Evolutionary conservation across 2,329 filamentous ascomycete genomes (phyloP).

Genomic region (Aureobasidium sp.): DNA sequence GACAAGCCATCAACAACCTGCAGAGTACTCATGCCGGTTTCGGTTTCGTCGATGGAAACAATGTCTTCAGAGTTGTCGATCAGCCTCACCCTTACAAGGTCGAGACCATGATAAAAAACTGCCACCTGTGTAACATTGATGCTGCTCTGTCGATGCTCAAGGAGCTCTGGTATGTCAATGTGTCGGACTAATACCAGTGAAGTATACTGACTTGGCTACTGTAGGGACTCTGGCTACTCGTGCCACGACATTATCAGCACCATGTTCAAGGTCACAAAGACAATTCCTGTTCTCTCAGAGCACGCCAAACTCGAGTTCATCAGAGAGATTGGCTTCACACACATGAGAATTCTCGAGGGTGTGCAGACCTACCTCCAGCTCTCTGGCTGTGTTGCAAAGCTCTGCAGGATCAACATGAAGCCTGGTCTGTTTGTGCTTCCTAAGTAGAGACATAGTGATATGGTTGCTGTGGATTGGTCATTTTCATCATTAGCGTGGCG

Average conservation of each 20-base stretch:
- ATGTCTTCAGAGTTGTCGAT: conserved; percentile 96
- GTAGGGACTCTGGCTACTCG: conserved; percentile 75
- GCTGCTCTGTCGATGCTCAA: conserved; percentile 76
- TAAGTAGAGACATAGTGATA: conserved; percentile 13
- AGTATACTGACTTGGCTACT: not conserved
- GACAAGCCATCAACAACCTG: conserved; percentile 96
- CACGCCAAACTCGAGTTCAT: conserved; percentile 96
- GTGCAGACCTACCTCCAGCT: conserved; percentile 92
- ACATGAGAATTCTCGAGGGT: conserved; percentile 98
- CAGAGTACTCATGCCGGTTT: conserved; percentile 91
- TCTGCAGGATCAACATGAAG: conserved; percentile 97
- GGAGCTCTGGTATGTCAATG: conserved; percentile 64
- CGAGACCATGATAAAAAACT: conserved; percentile 96
- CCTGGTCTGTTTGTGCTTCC: conserved; percentile 62
- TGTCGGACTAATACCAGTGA: not conserved
- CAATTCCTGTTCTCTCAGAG: conserved; percentile 82
- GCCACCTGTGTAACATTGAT: conserved; percentile 86
- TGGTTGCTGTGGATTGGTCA: not conserved
- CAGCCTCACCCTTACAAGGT: conserved; percentile 97
- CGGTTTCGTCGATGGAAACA: conserved; percentile 93
- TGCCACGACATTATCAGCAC: conserved; percentile 98
- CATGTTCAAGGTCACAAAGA: conserved; percentile 98
- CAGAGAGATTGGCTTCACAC: conserved; percentile 89
- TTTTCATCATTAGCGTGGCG: not conserved
- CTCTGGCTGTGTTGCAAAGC: conserved; percentile 80